These are phyloP conservation scores for Saururus chinensis DNA, from an alignment of 164 flowering plant species.

Conservation along the genomic window DNA sequence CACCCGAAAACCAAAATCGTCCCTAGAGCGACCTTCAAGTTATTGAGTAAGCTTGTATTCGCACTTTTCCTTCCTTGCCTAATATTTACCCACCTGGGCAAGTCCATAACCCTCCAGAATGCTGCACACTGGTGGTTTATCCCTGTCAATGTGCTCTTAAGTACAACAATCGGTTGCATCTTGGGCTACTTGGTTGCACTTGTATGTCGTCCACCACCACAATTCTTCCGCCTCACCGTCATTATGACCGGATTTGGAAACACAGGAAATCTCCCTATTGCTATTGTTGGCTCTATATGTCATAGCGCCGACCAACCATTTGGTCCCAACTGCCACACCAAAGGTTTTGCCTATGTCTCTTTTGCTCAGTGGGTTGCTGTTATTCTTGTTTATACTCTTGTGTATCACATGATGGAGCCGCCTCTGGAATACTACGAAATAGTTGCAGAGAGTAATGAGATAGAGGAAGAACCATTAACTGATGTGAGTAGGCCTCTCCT, in stretches of 20 bases:
- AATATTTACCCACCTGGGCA: conserved; percentile 70
- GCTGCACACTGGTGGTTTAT: conserved; percentile 79
- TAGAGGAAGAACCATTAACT: conserved; percentile 20
- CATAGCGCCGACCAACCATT: conserved; percentile 52
- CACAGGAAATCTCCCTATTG: conserved; percentile 75
- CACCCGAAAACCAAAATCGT: conserved; percentile 49
- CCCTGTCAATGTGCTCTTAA: conserved; percentile 66
- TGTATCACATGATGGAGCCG: conserved; percentile 98
- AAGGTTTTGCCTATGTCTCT: conserved; percentile 76
- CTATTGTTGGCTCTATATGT: conserved; percentile 73
- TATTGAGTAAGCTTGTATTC: conserved; percentile 89
- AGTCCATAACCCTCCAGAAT: conserved; percentile 49
- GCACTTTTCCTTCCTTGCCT: conserved; percentile 81
- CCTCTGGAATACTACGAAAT: conserved; percentile 68
- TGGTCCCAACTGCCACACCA: conserved; percentile 51
- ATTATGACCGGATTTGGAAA: conserved; percentile 90
- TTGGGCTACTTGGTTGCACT: conserved; percentile 60
- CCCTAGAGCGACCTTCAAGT: conserved; percentile 70
- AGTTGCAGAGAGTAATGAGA: conserved; percentile 34
- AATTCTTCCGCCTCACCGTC: conserved; percentile 55
- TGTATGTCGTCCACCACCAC: conserved; percentile 70
- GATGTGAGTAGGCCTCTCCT: conserved; percentile 60
- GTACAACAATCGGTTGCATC: conserved; percentile 53
- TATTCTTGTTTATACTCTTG: conserved; percentile 72
- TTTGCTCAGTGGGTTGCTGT: conserved; percentile 92